Evolutionary conservation across 2,329 filamentous ascomycete species (phyloP).

Genomic region (Arthrobotrys sinensis): DNA sequence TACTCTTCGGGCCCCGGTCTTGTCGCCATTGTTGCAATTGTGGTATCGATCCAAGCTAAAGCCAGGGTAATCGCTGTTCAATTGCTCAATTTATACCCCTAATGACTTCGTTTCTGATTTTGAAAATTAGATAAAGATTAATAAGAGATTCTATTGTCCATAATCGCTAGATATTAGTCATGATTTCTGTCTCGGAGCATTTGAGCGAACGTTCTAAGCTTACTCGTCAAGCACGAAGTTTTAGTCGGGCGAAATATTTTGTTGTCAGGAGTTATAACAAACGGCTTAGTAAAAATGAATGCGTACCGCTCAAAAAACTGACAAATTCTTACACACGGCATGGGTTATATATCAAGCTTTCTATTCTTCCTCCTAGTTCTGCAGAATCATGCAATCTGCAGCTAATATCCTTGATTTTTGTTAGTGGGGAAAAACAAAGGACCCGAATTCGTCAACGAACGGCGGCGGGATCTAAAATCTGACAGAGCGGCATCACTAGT

Average conservation of each 20-base stretch:
- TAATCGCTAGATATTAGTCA: no score
- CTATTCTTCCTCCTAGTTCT: not conserved
- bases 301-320: not conserved
- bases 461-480: conserved; percentile 52
- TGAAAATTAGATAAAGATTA: no score
- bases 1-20: conserved; percentile 27
- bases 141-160: no score
- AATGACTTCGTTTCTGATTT: not conserved
- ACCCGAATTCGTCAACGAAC: conserved; percentile 25
- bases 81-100: not conserved
- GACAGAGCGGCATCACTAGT: conserved; percentile 1
- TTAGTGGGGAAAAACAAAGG: not conserved
- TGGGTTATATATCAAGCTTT: conserved; percentile 9
- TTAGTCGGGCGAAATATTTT: not conserved
- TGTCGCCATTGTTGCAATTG: conserved; percentile 21
- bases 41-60: no score
- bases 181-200: no score
- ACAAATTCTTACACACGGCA: conserved; percentile 10
- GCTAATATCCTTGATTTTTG: conserved; percentile 13
- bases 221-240: not conserved
- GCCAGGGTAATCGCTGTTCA: no score
- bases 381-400: not conserved
- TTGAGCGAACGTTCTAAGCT: not conserved
- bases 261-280: not conserved
- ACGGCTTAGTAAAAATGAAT: conserved; percentile 1